Conservation (phyloP, 225 moss, liverwort and hornwort species). For the Thuidium tamariscinum region DNA sequence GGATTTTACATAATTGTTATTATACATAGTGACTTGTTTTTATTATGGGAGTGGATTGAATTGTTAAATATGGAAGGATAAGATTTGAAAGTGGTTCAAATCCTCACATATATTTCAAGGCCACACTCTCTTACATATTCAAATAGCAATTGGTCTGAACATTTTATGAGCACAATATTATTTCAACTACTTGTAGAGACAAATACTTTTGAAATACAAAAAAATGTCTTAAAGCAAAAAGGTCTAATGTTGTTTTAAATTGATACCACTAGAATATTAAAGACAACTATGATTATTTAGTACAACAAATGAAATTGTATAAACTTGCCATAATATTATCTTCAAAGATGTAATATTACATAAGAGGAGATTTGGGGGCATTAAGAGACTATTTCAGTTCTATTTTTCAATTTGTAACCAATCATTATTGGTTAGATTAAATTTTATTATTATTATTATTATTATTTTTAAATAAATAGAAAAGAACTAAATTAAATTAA, state of each 20-base stretch:
- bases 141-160: not conserved
- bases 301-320: not conserved
- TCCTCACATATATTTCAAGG: not conserved
- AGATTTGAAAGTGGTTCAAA: not conserved
- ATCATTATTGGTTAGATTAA: no score
- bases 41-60: accelerated
- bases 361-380: no score
- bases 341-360: not conserved
- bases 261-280: not conserved
- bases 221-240: not conserved
- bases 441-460: no score
- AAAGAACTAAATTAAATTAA: no score
- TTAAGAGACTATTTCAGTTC: no score
- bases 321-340: not conserved
- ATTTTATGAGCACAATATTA: not conserved
- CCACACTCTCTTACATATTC: not conserved
- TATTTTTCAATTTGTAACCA: no score
- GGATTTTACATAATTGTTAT: not conserved
- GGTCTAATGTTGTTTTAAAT: not conserved
- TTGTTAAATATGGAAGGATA: not conserved
- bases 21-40: not conserved
- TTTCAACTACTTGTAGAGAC: not conserved
- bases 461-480: no score
- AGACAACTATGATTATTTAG: no score
- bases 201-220: not conserved